Evolutionary conservation across 495 filamentous ascomycete genomes (phyloP).

Genomic region (Xylaria intraflava): DNA sequence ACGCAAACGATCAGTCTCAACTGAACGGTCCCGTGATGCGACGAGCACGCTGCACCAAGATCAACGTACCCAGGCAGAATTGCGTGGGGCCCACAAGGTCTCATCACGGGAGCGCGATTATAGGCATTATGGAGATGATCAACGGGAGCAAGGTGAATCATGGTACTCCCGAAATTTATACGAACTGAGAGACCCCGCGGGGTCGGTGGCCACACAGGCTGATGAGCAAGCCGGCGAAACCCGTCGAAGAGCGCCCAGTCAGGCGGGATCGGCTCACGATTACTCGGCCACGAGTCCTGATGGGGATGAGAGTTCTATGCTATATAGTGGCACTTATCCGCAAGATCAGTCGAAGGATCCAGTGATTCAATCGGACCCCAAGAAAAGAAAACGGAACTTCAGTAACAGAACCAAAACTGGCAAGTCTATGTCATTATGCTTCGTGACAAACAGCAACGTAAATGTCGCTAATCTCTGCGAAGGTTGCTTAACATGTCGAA

Average conservation of each 20-base stretch:
- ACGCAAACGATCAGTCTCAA: slow-evolving; percentile 46
- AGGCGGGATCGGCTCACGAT: slow-evolving; percentile 33
- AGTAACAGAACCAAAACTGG: slow-evolving; percentile 94
- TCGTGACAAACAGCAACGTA: not conserved
- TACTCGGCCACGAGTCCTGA: slow-evolving; percentile 45
- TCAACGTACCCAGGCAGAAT: slow-evolving; percentile 30
- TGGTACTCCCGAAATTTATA: slow-evolving; percentile 43
- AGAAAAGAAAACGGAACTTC: slow-evolving; percentile 80
- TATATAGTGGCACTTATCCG: slow-evolving; percentile 38
- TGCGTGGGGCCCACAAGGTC: slow-evolving; percentile 35
- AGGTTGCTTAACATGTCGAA: slow-evolving; percentile 85
- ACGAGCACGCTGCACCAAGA: slow-evolving; percentile 20
- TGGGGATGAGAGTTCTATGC: slow-evolving; percentile 37
- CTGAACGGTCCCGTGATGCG: slow-evolving; percentile 32
- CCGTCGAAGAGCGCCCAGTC: slow-evolving; percentile 33
- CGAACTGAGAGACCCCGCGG: slow-evolving; percentile 38
- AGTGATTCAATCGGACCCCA: slow-evolving; percentile 61
- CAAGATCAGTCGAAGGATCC: slow-evolving; percentile 42
- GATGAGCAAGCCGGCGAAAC: slow-evolving; percentile 42
- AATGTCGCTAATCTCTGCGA: slow-evolving; percentile 15
- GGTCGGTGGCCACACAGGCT: slow-evolving; percentile 31
- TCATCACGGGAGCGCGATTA: slow-evolving; percentile 38
- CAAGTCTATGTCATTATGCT: slow-evolving; percentile 11
- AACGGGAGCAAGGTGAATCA: slow-evolving; percentile 33
- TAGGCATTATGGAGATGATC: slow-evolving; percentile 33